Percentiles rank a stretch among this genome's conserved stretches.
Evolutionary conservation across 768 basidiomycete species (phyloP).

Genomic region (Trametes cinnabarina): DNA sequence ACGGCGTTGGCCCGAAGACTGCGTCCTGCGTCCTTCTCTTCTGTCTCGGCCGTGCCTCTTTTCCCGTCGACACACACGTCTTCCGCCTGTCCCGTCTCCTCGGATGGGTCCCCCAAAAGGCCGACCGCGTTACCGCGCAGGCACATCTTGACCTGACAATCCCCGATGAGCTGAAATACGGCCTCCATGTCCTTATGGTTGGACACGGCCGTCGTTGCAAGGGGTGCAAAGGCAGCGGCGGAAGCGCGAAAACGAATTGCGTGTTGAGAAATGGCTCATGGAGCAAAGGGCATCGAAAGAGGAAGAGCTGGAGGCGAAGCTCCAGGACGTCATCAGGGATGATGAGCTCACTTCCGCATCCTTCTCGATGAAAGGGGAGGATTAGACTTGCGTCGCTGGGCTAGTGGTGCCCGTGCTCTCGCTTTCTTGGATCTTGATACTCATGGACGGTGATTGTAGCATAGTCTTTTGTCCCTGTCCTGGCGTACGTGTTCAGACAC

Average conservation of each 20-base stretch:
- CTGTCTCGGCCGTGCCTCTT: conserved; percentile 57
- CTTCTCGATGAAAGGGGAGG: conserved; percentile 2
- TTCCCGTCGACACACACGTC: conserved; percentile 66
- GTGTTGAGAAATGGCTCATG: conserved; percentile 37
- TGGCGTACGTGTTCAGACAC: too few species aligned
- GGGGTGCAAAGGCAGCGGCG: conserved; percentile 44
- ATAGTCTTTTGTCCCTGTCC: not conserved
- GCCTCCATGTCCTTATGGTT: conserved; percentile 58
- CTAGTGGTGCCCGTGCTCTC: too few species aligned
- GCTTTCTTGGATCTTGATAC: not conserved
- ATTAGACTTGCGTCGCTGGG: too few species aligned
- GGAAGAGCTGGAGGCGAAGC: conserved; percentile 21
- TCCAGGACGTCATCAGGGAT: conserved; percentile 12
- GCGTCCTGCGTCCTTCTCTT: conserved; percentile 62
- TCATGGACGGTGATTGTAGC: not conserved
- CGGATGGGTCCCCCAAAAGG: conserved; percentile 47
- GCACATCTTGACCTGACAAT: conserved; percentile 54
- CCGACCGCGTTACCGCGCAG: conserved; percentile 52
- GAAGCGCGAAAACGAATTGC: conserved; percentile 30
- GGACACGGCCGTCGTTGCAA: conserved; percentile 53
- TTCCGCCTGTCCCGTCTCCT: conserved; percentile 51
- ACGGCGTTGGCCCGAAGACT: conserved; percentile 63
- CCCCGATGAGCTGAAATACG: conserved; percentile 53
- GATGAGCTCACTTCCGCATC: not conserved
- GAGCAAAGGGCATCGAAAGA: conserved; percentile 22